Evolutionary conservation across 2,329 filamentous ascomycete genomes (phyloP).

Genomic region (Cyphellophora attinorum): DNA sequence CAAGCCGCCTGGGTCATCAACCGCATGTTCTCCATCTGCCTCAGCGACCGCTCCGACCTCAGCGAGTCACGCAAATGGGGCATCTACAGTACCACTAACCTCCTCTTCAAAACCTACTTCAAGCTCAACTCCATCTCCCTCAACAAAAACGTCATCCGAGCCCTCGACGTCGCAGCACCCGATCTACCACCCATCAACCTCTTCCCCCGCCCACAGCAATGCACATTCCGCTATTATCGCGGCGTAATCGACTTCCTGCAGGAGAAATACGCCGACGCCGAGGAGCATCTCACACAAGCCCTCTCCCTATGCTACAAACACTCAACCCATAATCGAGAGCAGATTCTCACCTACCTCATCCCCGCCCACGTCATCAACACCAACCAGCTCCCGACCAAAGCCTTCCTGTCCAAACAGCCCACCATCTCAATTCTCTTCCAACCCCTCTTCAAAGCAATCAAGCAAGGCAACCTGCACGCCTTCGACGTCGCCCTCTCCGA

Average conservation of each 20-base stretch:
- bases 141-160: slow-evolving; percentile 80
- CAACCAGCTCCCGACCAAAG: slow-evolving; percentile 67
- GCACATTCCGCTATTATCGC: slow-evolving; percentile 94
- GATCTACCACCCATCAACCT: slow-evolving; percentile 72
- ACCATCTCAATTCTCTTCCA: slow-evolving; percentile 67
- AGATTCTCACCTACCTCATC: slow-evolving; percentile 86
- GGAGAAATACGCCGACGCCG: slow-evolving; percentile 81
- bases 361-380: slow-evolving; percentile 84
- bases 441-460: slow-evolving; percentile 70
- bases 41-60: slow-evolving; percentile 57
- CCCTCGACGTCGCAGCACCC: slow-evolving; percentile 62
- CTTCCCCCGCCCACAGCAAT: slow-evolving; percentile 83
- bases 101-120: slow-evolving; percentile 98
- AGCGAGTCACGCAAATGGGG: slow-evolving; percentile 96
- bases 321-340: slow-evolving; percentile 72
- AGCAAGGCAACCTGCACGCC: slow-evolving; percentile 66
- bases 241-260: slow-evolving; percentile 91
- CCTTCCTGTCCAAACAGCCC: slow-evolving; percentile 66
- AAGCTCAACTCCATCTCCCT: slow-evolving; percentile 81
- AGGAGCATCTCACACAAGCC: slow-evolving; percentile 69
- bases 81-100: slow-evolving; percentile 86
- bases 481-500: slow-evolving; percentile 75
- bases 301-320: slow-evolving; percentile 71
- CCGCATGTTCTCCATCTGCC: slow-evolving; percentile 79
- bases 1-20: slow-evolving; percentile 88